Base-by-base conservation (phyloP, 345 rosid genomes). In the Durio zibethinus region DNA sequence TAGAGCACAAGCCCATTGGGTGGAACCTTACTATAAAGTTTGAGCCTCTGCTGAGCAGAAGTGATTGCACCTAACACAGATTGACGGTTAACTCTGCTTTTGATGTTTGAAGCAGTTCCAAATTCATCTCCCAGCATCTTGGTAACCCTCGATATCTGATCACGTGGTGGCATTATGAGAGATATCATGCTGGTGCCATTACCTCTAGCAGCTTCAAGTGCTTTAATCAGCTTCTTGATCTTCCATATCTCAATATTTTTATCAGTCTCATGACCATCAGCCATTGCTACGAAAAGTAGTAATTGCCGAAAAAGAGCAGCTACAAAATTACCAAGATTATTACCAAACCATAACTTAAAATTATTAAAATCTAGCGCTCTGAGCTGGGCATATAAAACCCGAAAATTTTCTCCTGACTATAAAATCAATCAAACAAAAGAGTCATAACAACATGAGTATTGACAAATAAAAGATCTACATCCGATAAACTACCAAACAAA, bases 171-270 rank as follows among this genome's bases (percentile, higher is more conserved):
- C 90, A 90, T 87, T 75, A 90, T 90, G 53, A 90, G 94, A 31
- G 94, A 90, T 60, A 90, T 90, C 94, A 90, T 90, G 90, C 94
- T 90, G 36, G 94, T 90, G 8, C 94, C 94, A 77, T 90, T 90
- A 72, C 94, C 94, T 71, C 92, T 80, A 40, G 94, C 94, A 63
- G 94, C 85, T 79, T 90, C 92, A 67, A 88, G 83, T 25, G 94
- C 92, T 79, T 87, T 88, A 57, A 90, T 90, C 73, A 90, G 80
- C 84, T 86, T 90, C 83, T 90, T 88, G 72, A 88, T 88, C 86
- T 90, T 90, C 94, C 94, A 90, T 78, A 88, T 87, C 84, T 90
- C 92, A 42, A 90, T 90, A 73, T 90, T 90, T 62, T 84, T 88
- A 66, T 90, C 94, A 73, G 87, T 87, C 70, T 90, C 89, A 0